These are phyloP conservation scores for Cytidiella melzeri DNA, from an alignment of 768 basidiomycete genomes.

Conservation along the genomic window DNA sequence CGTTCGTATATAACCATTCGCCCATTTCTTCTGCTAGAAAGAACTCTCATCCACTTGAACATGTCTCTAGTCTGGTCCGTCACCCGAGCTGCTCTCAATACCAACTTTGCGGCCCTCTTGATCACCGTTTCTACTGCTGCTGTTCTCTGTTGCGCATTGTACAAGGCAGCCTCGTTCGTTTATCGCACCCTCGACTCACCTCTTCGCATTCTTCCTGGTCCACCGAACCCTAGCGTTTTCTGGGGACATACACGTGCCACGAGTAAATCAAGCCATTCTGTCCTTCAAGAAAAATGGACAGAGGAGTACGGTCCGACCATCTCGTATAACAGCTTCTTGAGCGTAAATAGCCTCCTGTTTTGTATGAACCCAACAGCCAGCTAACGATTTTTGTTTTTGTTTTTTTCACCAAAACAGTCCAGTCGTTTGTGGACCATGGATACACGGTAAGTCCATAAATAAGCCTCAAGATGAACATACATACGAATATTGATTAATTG, in stretches of 20 bases:
- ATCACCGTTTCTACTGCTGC: not conserved
- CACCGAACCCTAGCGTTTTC: not conserved
- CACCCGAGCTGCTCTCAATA: not conserved
- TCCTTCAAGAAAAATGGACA: slow-evolving; percentile 43
- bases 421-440: slow-evolving; percentile 3
- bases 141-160: not conserved
- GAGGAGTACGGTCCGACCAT: slow-evolving; percentile 42
- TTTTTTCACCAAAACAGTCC: not conserved
- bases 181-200: not conserved
- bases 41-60: too few species aligned
- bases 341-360: slow-evolving; percentile 27
- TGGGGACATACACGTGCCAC: not conserved
- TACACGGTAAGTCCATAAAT: not conserved
- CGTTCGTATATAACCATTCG: too few species aligned
- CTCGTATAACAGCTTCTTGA: slow-evolving; percentile 38
- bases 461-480: not conserved
- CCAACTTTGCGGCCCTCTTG: not conserved
- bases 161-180: not conserved
- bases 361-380: not conserved
- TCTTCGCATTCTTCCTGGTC: not conserved
- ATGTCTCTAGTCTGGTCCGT: not conserved
- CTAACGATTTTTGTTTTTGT: not conserved
- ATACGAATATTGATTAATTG: too few species aligned
- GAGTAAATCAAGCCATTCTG: slow-evolving; percentile 13
- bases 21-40: too few species aligned